Base-by-base conservation (phyloP, 805 yeast genomes). In the Teunomyces funiuensis region DNA sequence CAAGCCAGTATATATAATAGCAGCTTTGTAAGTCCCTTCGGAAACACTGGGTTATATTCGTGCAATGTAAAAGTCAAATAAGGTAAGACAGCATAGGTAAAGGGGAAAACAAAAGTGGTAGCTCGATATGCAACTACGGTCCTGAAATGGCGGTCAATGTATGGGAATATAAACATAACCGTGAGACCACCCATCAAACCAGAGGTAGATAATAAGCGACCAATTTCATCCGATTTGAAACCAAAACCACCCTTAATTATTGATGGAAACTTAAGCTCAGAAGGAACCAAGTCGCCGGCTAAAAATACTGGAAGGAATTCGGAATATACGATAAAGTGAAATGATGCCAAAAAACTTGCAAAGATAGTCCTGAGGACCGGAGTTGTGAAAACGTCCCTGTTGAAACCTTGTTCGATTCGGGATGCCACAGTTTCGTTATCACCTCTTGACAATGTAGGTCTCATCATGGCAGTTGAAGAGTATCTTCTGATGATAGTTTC, bases 221-320 rank as follows among this genome's bases (percentile, higher is more conserved):
- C 85, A 19, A 79, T 77, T 17, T 68, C 66, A 38, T 62, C 61
- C 2, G 80, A 61, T 15, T 56, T 48, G 53, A 65, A 70, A 5
- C 78, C 80, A 45, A 80, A 62, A 0, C 85, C 85, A 27, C 85
- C 85, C 26, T 57, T 52, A 15, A 77, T 57, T 20, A 50, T 57
- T 59, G 71, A 69, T 6, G 84, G 84, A 49, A 79, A 77, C 33
- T 59, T 50, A 10, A 73, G 63, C 10, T 49, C 39, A 5, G 58
- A 57, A 2, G 43, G 43, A 15, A 47, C 41, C 13, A 56, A 48
- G 8, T 53, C 47, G 5, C 63, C 57, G 2, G 83, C 79, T 11
- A 80, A 60, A 41, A 73, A 73, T 3, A 80, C 72, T 0, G 85
- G 85, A 31, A 80, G 52, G 40, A 80, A 75, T 54, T 79, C 83